These are phyloP conservation scores for Beauveria bassiana DNA, from an alignment of 2,329 filamentous ascomycete species.

Conservation along the genomic window DNA sequence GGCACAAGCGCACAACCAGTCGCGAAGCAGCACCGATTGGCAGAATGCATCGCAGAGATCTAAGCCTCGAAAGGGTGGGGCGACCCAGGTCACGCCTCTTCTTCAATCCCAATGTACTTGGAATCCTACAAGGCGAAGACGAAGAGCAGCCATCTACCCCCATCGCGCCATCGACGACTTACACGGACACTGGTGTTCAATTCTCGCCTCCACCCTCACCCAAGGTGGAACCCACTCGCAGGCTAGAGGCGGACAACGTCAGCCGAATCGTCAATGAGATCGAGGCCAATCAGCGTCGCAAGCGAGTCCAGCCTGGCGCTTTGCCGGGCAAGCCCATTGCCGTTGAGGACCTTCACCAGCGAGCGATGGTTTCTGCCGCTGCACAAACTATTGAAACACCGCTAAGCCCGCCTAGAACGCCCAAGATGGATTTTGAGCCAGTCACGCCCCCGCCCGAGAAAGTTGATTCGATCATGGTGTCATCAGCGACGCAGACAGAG, in stretches of 20 bases:
- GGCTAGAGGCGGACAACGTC: constrained; percentile 34
- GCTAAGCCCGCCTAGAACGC: constrained; percentile 58
- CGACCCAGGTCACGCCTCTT: constrained; percentile 45
- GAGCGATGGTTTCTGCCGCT: constrained; percentile 54
- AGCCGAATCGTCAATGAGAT: constrained; percentile 44
- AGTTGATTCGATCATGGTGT: constrained; percentile 36
- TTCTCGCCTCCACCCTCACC: constrained; percentile 79
- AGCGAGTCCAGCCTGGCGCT: constrained; percentile 48
- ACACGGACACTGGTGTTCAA: constrained; percentile 70
- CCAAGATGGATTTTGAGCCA: constrained; percentile 40
- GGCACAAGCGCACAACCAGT: constrained; percentile 47
- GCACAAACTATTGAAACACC: constrained; percentile 57
- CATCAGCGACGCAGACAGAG: constrained; percentile 57
- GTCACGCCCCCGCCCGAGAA: constrained; percentile 33
- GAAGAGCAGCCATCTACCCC: constrained; percentile 32
- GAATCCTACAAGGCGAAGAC: constrained; percentile 48
- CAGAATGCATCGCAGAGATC: constrained; percentile 45
- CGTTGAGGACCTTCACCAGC: constrained; percentile 38
- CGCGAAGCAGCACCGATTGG: constrained; percentile 44
- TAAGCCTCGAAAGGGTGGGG: constrained; percentile 51
- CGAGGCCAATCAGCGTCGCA: constrained; percentile 66
- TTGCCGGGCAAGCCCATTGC: constrained; percentile 35
- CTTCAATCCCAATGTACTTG: constrained; percentile 47
- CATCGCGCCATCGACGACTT: constrained; percentile 29
- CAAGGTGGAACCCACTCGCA: constrained; percentile 30